Base-by-base conservation (phyloP, 2,329 filamentous ascomycete species). In the Myriangium duriaei region DNA sequence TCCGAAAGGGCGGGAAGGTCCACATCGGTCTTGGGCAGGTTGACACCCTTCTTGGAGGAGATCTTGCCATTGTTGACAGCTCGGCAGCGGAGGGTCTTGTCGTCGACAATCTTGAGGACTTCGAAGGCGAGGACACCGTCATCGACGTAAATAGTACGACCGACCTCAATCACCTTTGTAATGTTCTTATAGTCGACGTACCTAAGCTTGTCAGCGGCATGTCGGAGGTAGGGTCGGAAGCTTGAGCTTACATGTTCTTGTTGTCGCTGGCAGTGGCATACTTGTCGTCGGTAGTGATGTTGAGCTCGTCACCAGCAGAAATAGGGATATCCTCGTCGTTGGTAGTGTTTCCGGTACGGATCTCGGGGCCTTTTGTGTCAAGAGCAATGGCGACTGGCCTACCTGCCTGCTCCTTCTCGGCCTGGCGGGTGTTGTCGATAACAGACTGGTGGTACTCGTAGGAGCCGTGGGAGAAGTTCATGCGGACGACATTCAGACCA, bases 101-200 rank as follows among this genome's bases (percentile, higher is more conserved):
- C 81, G 58, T 98, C 83, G 48, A 82, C 72, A 51, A 98, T 72
- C 59, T 84, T 75, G 50, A 95, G 63, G 46, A 98, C 91, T 59
- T 95, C 81, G 54, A 98, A 96, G 16, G 88, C 92, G 52, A 96
- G 79, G 50, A 98, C 88, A 64, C 91, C 91, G 57, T 98, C 91
- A 57, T 98, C 91, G 53, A 98, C 91, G 67, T 93, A 98, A 71
- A 98, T 92, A 63, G 81, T 79, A 55, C 91, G 87, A 57, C 88
- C 91, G 43, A 75, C 70, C 60, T 82, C 65, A 57, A 98, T 96
- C 53, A 98, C 91, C 70, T 92, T 94, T 67, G 88, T 95, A 66
- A 98, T 96, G 74, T 98, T 98, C 79, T 93, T 92, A 74, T 98
- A 96, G 71, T 96, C 88, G 56, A 96, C 81, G 58, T 86, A 95